Conservation (phyloP, 176 grass and related monocot species). For the Hsuehochloa calcarea region DNA sequence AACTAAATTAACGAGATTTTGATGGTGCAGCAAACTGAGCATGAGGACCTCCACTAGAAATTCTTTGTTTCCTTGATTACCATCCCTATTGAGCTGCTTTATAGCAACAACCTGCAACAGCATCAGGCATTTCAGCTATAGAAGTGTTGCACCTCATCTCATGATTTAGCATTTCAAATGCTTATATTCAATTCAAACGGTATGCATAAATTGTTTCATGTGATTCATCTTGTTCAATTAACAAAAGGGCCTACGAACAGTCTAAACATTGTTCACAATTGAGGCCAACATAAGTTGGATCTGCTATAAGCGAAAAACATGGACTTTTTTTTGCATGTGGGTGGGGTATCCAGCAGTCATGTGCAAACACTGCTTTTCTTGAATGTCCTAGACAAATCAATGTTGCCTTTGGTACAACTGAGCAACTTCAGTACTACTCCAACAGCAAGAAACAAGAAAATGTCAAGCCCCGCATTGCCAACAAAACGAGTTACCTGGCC, state of each 20-base stretch:
- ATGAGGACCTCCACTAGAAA: conserved; percentile 84
- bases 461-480: not conserved
- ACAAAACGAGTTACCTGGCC: conserved; percentile 53
- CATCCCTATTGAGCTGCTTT: conserved; percentile 75
- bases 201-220: conserved; percentile 21
- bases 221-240: conserved; percentile 27
- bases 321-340: conserved; percentile 41
- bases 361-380: conserved; percentile 37
- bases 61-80: conserved; percentile 75
- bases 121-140: conserved; percentile 21
- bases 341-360: conserved; percentile 40
- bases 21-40: conserved; percentile 72
- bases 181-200: not conserved
- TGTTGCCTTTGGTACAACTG: conserved; percentile 21
- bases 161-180: not conserved
- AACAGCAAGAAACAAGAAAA: conserved; percentile 39
- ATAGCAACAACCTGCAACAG: conserved; percentile 64
- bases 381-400: conserved; percentile 46
- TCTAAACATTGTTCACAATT: conserved; percentile 9
- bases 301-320: conserved; percentile 31
- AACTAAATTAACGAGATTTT: conserved; percentile 75
- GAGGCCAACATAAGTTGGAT: conserved; percentile 27
- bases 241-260: conserved; percentile 8
- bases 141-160: not conserved
- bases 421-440: conserved; percentile 27